These are phyloP conservation scores for Fusarium staphyleae DNA, from an alignment of 2,329 filamentous ascomycete species.

Conservation along the genomic window DNA sequence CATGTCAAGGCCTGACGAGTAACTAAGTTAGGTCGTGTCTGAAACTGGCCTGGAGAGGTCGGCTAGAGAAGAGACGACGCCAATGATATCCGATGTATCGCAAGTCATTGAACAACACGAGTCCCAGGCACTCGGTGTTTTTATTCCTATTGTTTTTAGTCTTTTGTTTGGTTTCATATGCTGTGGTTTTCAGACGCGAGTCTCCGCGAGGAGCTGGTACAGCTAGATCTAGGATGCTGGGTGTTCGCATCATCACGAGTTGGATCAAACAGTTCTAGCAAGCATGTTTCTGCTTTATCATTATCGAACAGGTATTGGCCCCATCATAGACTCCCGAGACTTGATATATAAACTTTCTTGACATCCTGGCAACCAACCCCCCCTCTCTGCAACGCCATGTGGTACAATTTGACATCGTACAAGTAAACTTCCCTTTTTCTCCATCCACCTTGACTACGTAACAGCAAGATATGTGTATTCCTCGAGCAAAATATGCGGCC, in stretches of 20 bases:
- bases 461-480: not conserved
- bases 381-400: slow-evolving; percentile 8
- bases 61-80: no score
- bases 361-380: not conserved
- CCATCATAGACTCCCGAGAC: slow-evolving; percentile 31
- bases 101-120: no score
- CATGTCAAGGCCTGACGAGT: not conserved
- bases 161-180: not conserved
- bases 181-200: no score
- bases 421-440: not conserved
- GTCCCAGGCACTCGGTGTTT: not conserved
- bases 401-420: not conserved
- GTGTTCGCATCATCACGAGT: not conserved
- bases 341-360: slow-evolving; percentile 7
- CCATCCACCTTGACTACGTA: not conserved
- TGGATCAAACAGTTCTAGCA: not conserved
- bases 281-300: slow-evolving; percentile 1
- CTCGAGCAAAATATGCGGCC: not conserved
- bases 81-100: no score
- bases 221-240: no score
- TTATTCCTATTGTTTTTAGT: no score
- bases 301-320: slow-evolving; percentile 3
- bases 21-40: not conserved
- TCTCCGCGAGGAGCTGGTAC: not conserved
- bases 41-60: not conserved